Evolutionary conservation across 1,284 basidiomycete genomes (phyloP).

Genomic region (Leccinum idahoense): DNA sequence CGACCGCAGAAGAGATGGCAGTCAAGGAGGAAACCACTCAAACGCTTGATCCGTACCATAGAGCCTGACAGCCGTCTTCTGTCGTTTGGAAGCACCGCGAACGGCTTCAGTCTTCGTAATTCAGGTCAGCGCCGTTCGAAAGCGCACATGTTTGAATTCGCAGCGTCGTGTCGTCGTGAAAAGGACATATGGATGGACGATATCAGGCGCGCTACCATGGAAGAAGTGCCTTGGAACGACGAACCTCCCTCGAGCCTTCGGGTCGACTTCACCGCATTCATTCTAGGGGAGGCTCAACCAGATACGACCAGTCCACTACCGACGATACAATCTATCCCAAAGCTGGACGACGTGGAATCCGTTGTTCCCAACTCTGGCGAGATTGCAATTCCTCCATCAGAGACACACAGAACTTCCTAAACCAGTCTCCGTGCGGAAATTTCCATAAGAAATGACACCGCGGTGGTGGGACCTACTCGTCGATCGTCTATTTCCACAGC

Average conservation of each 20-base stretch:
- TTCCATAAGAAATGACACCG: slow-evolving; percentile 14
- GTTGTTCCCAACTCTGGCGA: slow-evolving; percentile 7
- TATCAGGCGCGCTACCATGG: too few species aligned
- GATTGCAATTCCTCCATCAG: slow-evolving; percentile 2
- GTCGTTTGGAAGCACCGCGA: slow-evolving; percentile 93
- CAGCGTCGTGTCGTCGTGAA: too few species aligned
- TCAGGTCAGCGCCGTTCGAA: slow-evolving; percentile 59
- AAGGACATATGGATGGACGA: too few species aligned
- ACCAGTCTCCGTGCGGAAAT: slow-evolving; percentile 6
- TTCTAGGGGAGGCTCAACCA: slow-evolving; percentile 34
- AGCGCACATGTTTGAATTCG: too few species aligned
- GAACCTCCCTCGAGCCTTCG: slow-evolving; percentile 33
- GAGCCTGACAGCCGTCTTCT: slow-evolving; percentile 88
- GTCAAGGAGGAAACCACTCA: slow-evolving; percentile 93
- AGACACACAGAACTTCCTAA: not conserved
- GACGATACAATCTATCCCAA: slow-evolving; percentile 60
- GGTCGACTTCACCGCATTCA: slow-evolving; percentile 33
- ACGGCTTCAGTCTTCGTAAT: slow-evolving; percentile 90
- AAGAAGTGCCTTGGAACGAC: too few species aligned
- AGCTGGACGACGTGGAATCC: slow-evolving; percentile 36
- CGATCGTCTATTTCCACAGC: slow-evolving; percentile 46
- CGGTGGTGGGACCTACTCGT: slow-evolving; percentile 36
- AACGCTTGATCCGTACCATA: slow-evolving; percentile 91
- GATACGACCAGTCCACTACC: slow-evolving; percentile 41
- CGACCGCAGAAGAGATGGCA: slow-evolving; percentile 82